Evolutionary conservation across 1,284 basidiomycete species (phyloP).

Genomic region (Cutaneotrichosporon dermatis): DNA sequence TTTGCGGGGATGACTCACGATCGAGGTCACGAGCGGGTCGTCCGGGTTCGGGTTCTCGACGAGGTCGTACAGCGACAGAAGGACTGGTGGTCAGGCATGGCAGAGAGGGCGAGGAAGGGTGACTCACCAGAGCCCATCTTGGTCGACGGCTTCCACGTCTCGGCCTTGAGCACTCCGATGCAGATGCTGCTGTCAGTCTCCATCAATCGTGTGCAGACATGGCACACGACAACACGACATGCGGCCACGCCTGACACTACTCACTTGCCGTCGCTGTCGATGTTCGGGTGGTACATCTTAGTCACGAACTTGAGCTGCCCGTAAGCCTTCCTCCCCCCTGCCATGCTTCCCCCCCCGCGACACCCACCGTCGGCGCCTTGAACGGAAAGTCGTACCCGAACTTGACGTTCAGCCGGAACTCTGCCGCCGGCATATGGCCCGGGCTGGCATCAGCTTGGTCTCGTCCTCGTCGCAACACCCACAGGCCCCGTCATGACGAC

Average conservation of each 20-base stretch:
- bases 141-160: conserved; percentile 79
- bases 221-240: no score
- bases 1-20: conserved; percentile 28
- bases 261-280: conserved; percentile 70
- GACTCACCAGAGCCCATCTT: conserved; percentile 67
- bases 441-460: conserved; percentile 52
- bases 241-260: conserved; percentile 54
- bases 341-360: no score
- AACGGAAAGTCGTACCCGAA: conserved; percentile 79
- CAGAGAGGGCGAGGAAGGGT: no score
- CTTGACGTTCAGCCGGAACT: conserved; percentile 66
- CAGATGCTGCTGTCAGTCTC: conserved; percentile 51
- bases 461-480: conserved; percentile 40
- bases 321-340: background rate
- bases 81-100: no score
- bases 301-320: conserved; percentile 81
- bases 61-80: conserved; percentile 75
- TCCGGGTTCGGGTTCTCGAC: conserved; percentile 82
- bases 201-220: no score
- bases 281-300: conserved; percentile 62
- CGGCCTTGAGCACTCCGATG: conserved; percentile 51
- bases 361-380: conserved; percentile 72
- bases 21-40: conserved; percentile 66
- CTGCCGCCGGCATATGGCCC: conserved; percentile 78
- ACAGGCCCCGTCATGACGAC: conserved; percentile 73